Percentiles rank a stretch among this genome's conserved stretches.
Conservation (phyloP, 148 eudicot genomes). For the Rhododendron ferrugineum region DNA sequence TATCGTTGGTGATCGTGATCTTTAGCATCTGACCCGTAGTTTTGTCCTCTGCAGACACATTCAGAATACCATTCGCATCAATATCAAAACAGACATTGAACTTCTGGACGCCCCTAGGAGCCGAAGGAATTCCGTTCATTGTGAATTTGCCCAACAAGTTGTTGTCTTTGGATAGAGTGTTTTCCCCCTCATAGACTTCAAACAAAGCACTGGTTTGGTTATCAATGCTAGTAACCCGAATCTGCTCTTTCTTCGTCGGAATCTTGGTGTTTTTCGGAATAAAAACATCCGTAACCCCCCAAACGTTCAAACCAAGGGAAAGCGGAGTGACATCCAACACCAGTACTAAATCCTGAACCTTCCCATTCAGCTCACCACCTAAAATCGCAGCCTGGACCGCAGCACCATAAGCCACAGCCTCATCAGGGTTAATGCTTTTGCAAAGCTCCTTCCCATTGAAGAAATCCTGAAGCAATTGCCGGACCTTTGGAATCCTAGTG, state of each 20-base stretch:
- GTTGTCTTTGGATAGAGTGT: background rate
- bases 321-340: background rate
- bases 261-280: background rate
- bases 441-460: background rate
- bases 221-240: fast-evolving
- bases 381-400: background rate
- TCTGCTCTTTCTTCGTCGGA: background rate
- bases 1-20: background rate
- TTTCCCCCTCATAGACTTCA: background rate
- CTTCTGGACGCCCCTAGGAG: too few species aligned
- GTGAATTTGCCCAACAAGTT: background rate
- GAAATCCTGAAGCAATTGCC: background rate
- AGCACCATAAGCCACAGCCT: background rate
- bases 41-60: background rate
- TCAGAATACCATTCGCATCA: background rate
- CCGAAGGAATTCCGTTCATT: too few species aligned
- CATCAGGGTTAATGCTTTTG: background rate
- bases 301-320: background rate
- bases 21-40: background rate
- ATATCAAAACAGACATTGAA: too few species aligned
- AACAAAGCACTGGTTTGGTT: background rate
- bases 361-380: background rate
- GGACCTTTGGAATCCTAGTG: background rate
- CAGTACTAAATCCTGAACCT: background rate
- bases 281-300: background rate